A percentile compares a stretch with the other conserved stretches of the same genome.
Conservation (phyloP, 495 filamentous ascomycete species). For the Penicillium mononematosum region DNA sequence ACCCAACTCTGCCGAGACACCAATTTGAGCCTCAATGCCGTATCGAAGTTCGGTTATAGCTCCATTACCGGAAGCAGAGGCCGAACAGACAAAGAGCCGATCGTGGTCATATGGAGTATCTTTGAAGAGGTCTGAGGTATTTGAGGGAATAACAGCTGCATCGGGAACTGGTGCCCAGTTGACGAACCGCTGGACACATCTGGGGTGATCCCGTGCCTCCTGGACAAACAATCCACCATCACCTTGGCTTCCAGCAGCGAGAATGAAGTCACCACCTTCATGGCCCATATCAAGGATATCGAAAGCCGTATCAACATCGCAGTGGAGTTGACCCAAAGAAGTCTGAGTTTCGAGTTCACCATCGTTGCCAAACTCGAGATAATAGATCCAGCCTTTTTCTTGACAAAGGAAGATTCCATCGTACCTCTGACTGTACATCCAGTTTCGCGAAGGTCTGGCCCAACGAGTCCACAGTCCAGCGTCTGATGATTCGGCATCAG, state of each 20-base stretch:
- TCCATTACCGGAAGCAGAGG: slow-evolving; percentile 48
- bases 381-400: slow-evolving; percentile 74
- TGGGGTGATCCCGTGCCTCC: slow-evolving; percentile 49
- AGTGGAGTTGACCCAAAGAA: slow-evolving; percentile 41
- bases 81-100: slow-evolving; percentile 44
- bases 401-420: slow-evolving; percentile 78
- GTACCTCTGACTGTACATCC: slow-evolving; percentile 54
- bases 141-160: slow-evolving; percentile 51
- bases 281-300: slow-evolving; percentile 49
- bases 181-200: slow-evolving; percentile 58
- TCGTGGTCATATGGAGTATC: slow-evolving; percentile 25
- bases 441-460: slow-evolving; percentile 67
- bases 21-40: slow-evolving; percentile 67
- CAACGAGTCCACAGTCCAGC: slow-evolving; percentile 57
- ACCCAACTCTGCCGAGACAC: slow-evolving; percentile 50
- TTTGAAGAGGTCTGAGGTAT: slow-evolving; percentile 17
- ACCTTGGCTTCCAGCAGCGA: slow-evolving; percentile 79
- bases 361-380: slow-evolving; percentile 59
- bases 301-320: slow-evolving; percentile 48
- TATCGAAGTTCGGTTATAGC: slow-evolving; percentile 68
- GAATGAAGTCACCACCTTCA: slow-evolving; percentile 67
- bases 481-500: slow-evolving; percentile 28
- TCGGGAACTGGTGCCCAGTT: slow-evolving; percentile 87
- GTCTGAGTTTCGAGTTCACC: slow-evolving; percentile 39
- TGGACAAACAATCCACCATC: slow-evolving; percentile 75